Conservation (phyloP, 768 basidiomycete genomes). For the Coprinellus micaceus region DNA sequence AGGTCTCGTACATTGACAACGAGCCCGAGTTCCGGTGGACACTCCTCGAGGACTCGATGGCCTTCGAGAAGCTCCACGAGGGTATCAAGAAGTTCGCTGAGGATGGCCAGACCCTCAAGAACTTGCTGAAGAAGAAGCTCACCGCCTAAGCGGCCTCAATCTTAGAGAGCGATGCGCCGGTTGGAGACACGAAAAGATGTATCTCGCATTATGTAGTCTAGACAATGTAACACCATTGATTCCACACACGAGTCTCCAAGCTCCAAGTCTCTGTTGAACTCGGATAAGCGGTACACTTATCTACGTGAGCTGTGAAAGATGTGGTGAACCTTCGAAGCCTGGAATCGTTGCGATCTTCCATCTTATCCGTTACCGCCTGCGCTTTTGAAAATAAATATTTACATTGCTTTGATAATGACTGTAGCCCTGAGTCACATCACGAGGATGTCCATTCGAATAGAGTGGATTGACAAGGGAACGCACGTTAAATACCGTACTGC, state of each 20-base stretch:
- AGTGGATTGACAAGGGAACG: too few species aligned
- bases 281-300: too few species aligned
- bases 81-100: conserved; percentile 98
- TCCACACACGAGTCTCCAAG: not conserved
- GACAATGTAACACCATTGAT: not conserved
- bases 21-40: conserved; percentile 96
- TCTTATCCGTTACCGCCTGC: too few species aligned
- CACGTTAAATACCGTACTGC: too few species aligned
- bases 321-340: too few species aligned
- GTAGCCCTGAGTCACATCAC: too few species aligned
- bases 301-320: too few species aligned
- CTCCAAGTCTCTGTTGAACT: too few species aligned
- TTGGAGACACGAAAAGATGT: not conserved
- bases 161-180: not conserved
- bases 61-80: conserved; percentile 98
- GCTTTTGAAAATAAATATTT: too few species aligned
- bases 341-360: too few species aligned
- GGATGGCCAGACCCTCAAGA: conserved; percentile 89
- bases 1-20: conserved; percentile 85
- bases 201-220: not conserved
- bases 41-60: conserved; percentile 91
- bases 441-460: too few species aligned
- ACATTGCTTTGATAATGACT: too few species aligned
- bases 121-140: conserved; percentile 68
- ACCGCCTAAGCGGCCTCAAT: conserved; percentile 32